These are phyloP conservation scores for Nakazawaea ernobii DNA, from an alignment of 805 yeast genomes.

Conservation along the genomic window DNA sequence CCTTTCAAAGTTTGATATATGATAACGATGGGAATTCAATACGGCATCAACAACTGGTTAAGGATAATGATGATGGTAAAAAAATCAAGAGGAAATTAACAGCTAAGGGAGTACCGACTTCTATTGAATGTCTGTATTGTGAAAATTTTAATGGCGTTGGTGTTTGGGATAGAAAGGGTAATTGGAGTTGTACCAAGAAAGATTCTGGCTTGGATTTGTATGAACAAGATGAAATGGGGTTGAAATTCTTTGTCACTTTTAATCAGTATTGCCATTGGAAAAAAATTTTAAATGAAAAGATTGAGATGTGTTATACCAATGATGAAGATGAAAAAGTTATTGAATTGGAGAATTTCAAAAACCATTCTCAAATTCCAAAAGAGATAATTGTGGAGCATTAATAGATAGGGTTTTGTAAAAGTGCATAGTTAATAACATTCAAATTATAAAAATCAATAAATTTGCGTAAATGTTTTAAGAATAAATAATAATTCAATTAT, in stretches of 20 bases:
- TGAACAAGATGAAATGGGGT: slow-evolving; percentile 19
- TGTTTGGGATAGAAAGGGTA: slow-evolving; percentile 24
- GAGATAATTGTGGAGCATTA: slow-evolving; percentile 6
- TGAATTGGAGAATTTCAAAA: slow-evolving; percentile 15
- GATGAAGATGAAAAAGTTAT: slow-evolving; percentile 14
- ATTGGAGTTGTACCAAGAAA: slow-evolving; percentile 23
- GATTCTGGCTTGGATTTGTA: slow-evolving; percentile 3
- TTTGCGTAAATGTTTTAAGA: no score
- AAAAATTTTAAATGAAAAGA: slow-evolving; percentile 7
- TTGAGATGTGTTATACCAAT: slow-evolving; percentile 14
- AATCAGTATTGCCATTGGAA: slow-evolving; percentile 21
- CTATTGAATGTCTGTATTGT: slow-evolving; percentile 25
- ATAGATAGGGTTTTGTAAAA: no score
- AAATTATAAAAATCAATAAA: no score
- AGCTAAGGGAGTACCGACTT: slow-evolving; percentile 26
- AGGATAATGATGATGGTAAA: background rate
- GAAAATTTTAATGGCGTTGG: slow-evolving; percentile 19
- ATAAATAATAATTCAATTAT: no score
- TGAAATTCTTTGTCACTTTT: slow-evolving; percentile 18
- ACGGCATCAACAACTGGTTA: background rate
- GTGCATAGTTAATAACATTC: no score
- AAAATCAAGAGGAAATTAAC: slow-evolving; percentile 15
- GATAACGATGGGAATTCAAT: slow-evolving; percentile 2
- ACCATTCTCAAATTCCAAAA: slow-evolving; percentile 12
- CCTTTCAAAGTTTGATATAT: slow-evolving; percentile 19